These are phyloP conservation scores for Viola pubescens DNA, from an alignment of 441 rosid genomes.

Conservation along the genomic window DNA sequence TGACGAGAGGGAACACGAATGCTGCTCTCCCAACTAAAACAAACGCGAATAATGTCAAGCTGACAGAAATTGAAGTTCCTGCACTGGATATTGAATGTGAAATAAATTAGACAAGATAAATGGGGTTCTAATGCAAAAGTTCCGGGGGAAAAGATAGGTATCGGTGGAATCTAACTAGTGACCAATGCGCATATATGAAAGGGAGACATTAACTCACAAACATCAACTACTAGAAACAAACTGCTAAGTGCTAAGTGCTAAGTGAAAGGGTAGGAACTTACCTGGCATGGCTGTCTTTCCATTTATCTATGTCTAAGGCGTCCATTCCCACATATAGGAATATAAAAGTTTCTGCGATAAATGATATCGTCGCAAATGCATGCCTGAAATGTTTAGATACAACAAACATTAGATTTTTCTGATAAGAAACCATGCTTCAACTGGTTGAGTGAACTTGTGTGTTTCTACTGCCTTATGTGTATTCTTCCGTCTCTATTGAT, in stretches of 20 bases:
- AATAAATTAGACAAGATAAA: constrained; percentile 12
- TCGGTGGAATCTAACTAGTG: background rate
- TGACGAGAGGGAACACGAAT: constrained; percentile 53
- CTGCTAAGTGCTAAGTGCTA: no score
- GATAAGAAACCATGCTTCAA: background rate
- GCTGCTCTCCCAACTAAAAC: constrained; percentile 55
- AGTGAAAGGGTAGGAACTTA: constrained; percentile 15
- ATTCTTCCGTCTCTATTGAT: no score
- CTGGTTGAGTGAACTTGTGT: no score
- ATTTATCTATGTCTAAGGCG: constrained; percentile 48
- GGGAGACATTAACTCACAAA: background rate
- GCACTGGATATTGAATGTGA: constrained; percentile 31
- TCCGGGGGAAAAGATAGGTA: no score
- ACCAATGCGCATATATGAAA: background rate
- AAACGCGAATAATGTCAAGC: constrained; percentile 38
- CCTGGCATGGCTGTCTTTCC: constrained; percentile 48
- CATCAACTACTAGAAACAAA: no score
- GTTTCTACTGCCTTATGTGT: no score
- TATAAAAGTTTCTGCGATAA: constrained; percentile 59
- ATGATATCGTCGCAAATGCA: constrained; percentile 59
- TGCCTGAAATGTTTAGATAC: constrained; percentile 41
- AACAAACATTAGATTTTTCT: constrained; percentile 5
- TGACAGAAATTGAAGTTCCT: constrained; percentile 42
- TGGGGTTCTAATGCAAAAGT: background rate
- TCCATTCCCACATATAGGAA: constrained; percentile 65